phyloP scores from a whole-genome alignment of 2,329 filamentous ascomycete species.

The Penicillium concentricum region DNA sequence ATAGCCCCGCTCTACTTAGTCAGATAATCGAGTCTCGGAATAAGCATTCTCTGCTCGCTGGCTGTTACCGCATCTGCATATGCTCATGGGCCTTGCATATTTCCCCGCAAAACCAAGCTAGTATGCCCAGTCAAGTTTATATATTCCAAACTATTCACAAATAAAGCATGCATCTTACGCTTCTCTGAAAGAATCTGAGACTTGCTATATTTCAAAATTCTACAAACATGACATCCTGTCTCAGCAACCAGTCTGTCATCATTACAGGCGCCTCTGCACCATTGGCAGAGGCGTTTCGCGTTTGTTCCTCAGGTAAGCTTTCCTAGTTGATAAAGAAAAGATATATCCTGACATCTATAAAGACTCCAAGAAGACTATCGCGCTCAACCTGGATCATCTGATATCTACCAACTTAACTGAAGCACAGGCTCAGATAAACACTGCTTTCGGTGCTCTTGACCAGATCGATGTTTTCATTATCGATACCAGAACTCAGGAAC shows the following conservation, averaged over 20 bases:
- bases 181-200: not conserved
- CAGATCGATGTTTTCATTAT: not conserved
- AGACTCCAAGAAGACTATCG: not conserved
- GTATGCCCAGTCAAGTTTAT: too few species aligned
- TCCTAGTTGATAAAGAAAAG: not conserved
- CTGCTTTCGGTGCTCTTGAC: not conserved
- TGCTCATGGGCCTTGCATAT: not conserved
- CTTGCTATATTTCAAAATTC: not conserved
- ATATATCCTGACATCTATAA: not conserved
- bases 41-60: not conserved
- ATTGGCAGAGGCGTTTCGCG: not conserved
- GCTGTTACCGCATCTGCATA: not conserved
- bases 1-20: not conserved
- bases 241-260: not conserved
- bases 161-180: not conserved
- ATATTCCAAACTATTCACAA: not conserved
- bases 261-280: not conserved
- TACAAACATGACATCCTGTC: not conserved
- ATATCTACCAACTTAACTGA: not conserved
- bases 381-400: not conserved
- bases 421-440: not conserved
- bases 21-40: not conserved
- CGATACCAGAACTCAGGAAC: not conserved
- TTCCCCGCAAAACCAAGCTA: not conserved
- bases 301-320: not conserved